A percentile compares a stretch with the other conserved stretches of the same genome.
Evolutionary conservation across 441 rosid genomes (phyloP).

Genomic region (Biscutella auriculata): DNA sequence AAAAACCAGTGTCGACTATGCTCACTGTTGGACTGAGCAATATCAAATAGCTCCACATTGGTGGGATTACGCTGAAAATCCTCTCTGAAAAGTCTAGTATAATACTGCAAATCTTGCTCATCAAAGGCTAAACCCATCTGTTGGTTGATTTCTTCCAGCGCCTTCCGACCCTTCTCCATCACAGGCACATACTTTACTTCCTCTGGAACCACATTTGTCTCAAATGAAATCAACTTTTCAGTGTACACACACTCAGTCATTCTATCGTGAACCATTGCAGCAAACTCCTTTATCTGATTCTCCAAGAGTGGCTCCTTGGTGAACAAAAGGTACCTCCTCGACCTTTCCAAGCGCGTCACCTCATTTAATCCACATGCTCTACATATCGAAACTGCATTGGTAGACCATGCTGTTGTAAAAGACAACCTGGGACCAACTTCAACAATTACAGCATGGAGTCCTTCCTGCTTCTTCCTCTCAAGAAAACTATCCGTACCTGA

Average conservation of each 20-base stretch:
- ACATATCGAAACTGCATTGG: conserved; percentile 86
- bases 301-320: conserved; percentile 47
- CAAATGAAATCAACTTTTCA: conserved; percentile 50
- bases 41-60: conserved; percentile 85
- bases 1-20: conserved; percentile 96
- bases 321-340: conserved; percentile 68
- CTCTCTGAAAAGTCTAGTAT: conserved; percentile 60
- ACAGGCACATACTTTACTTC: conserved; percentile 62
- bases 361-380: conserved; percentile 67
- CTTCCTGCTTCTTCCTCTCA: conserved; percentile 59
- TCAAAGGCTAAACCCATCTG: conserved; percentile 94
- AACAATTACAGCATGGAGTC: conserved; percentile 41
- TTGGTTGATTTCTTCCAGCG: conserved; percentile 81
- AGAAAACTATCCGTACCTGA: conserved; percentile 66
- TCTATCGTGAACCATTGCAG: conserved; percentile 75
- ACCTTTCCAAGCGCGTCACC: conserved; percentile 76
- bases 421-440: conserved; percentile 93
- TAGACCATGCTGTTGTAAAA: conserved; percentile 93
- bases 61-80: conserved; percentile 75
- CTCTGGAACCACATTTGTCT: conserved; percentile 64
- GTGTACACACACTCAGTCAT: conserved; percentile 82
- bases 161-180: conserved; percentile 75
- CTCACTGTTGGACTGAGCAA: conserved; percentile 92
- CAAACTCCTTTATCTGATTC: conserved; percentile 48
- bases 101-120: conserved; percentile 87